Conservation (phyloP, 352 stramenopile species). For the Phytophthora lateralis region DNA sequence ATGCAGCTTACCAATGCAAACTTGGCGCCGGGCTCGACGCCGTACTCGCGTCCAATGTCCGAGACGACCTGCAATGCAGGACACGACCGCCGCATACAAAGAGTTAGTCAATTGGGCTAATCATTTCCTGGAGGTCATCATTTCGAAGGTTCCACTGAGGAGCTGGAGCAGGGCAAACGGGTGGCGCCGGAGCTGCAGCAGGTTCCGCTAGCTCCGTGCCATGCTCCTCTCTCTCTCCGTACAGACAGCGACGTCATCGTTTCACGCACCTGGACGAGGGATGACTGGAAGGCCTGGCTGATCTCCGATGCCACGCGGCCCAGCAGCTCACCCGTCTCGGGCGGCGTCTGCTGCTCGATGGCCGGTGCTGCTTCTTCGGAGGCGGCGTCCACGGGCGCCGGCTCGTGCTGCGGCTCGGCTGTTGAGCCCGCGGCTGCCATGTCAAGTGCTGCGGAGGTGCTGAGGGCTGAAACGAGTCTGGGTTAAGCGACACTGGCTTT, state of each 20-base stretch:
- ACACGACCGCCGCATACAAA: conserved; percentile 29
- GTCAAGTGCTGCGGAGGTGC: conserved; percentile 20
- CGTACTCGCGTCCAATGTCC: conserved; percentile 44
- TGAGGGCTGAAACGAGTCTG: conserved; percentile 5
- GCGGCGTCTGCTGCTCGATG: conserved; percentile 21
- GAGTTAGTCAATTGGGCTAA: conserved; percentile 36
- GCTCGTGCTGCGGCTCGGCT: conserved; percentile 37
- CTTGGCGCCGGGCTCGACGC: conserved; percentile 34
- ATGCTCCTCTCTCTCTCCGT: not conserved
- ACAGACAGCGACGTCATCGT: not conserved
- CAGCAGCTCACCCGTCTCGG: conserved; percentile 35
- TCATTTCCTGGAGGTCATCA: conserved; percentile 2
- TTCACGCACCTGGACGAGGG: conserved; percentile 37
- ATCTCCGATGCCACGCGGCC: conserved; percentile 40
- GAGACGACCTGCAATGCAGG: conserved; percentile 41
- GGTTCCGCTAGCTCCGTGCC: not conserved
- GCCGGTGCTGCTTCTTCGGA: conserved; percentile 7
- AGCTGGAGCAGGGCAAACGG: conserved; percentile 15
- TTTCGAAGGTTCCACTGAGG: conserved; percentile 22
- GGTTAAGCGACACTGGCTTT: conserved; percentile 15
- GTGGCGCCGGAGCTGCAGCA: not conserved
- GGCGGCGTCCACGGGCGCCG: conserved; percentile 25
- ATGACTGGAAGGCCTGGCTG: conserved; percentile 45
- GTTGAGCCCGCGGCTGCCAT: conserved; percentile 38
- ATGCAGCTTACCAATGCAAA: conserved; percentile 35